These are phyloP conservation scores for Xylogone sp. DNA, from an alignment of 2,329 filamentous ascomycete species.

Conservation along the genomic window DNA sequence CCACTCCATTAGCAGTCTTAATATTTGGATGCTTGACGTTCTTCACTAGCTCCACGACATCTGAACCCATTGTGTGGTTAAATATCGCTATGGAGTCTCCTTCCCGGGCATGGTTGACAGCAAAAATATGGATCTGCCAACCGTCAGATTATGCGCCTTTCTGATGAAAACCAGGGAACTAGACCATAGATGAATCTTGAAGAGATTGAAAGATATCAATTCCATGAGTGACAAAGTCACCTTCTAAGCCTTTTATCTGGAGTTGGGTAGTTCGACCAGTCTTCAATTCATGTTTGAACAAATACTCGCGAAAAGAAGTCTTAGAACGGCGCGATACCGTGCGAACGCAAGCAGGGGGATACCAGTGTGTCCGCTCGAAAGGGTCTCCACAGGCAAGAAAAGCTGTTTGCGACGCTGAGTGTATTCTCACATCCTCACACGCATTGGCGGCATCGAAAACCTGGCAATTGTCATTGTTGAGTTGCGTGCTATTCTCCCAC, in stretches of 20 bases:
- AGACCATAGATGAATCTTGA: constrained; percentile 1
- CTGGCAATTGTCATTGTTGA: background rate
- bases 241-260: background rate
- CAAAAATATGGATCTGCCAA: background rate
- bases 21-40: background rate
- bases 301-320: background rate
- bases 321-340: background rate
- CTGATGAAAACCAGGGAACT: background rate
- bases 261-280: background rate
- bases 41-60: background rate
- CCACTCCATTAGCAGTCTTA: background rate
- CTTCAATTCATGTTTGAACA: constrained; percentile 2
- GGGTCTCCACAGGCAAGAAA: constrained; percentile 2
- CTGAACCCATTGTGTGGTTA: background rate
- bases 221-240: constrained; percentile 2
- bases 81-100: background rate
- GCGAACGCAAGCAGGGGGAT: background rate
- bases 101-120: background rate
- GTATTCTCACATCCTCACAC: background rate
- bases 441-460: background rate
- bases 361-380: background rate
- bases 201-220: background rate
- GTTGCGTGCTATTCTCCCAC: background rate
- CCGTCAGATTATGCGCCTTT: background rate
- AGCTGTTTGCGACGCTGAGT: background rate